These are phyloP conservation scores for Pythium periplocum DNA, from an alignment of 352 stramenopile genomes.

Conservation along the genomic window DNA sequence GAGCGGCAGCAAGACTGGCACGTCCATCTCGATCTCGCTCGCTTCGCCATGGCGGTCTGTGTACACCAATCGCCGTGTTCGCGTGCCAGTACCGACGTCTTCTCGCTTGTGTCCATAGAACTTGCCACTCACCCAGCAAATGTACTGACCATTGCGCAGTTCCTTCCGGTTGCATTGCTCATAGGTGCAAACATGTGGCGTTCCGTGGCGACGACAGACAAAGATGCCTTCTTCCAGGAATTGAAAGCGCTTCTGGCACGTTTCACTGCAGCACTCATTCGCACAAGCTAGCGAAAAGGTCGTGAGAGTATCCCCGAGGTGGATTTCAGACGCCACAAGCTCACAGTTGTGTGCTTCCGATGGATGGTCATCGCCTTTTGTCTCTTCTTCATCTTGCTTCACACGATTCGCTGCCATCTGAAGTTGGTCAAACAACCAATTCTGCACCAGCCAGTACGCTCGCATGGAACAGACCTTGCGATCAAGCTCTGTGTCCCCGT, in stretches of 20 bases:
- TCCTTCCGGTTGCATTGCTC: conserved; percentile 65
- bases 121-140: conserved; percentile 63
- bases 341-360: conserved; percentile 10
- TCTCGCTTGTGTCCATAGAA: conserved; percentile 62
- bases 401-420: conserved; percentile 15
- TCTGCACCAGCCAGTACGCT: conserved; percentile 74
- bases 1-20: conserved; percentile 58
- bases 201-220: conserved; percentile 57
- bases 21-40: conserved; percentile 64
- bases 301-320: conserved; percentile 50
- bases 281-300: conserved; percentile 46
- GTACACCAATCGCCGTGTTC: conserved; percentile 54
- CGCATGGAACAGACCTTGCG: conserved; percentile 62
- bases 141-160: conserved; percentile 42
- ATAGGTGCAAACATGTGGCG: conserved; percentile 69
- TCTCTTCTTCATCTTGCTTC: conserved; percentile 11
- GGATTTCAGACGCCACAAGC: conserved; percentile 47
- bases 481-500: conserved; percentile 52
- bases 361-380: conserved; percentile 13
- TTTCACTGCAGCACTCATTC: conserved; percentile 28
- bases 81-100: conserved; percentile 53
- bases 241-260: conserved; percentile 42
- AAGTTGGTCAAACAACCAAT: conserved; percentile 72
- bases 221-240: conserved; percentile 75
- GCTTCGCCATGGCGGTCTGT: conserved; percentile 45